Conservation (phyloP, 495 filamentous ascomycete species). For the Xylaria curta region DNA sequence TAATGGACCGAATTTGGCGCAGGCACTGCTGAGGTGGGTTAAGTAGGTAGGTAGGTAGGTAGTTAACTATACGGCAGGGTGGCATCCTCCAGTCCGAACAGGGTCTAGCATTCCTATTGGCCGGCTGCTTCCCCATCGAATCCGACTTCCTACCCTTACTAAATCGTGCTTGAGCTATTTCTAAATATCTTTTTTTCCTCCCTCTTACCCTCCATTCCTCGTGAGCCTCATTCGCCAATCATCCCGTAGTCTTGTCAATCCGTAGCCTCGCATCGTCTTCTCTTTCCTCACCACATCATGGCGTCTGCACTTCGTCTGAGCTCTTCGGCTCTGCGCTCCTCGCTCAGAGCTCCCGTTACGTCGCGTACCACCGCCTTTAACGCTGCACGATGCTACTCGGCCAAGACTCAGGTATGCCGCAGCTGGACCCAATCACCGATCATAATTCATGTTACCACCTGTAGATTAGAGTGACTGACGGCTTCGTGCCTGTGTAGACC, state of each 20-base stretch:
- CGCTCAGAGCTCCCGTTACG: slow-evolving; percentile 65
- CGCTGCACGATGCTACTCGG: slow-evolving; percentile 86
- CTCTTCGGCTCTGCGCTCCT: slow-evolving; percentile 75
- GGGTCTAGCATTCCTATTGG: slow-evolving; percentile 18
- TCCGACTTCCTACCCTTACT: slow-evolving; percentile 25
- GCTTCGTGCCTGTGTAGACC: slow-evolving; percentile 62
- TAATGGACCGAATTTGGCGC: slow-evolving; percentile 5
- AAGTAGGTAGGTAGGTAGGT: too few relatives aligned
- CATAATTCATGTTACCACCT: slow-evolving; percentile 10
- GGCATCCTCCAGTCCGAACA: slow-evolving; percentile 25
- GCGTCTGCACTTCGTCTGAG: slow-evolving; percentile 79
- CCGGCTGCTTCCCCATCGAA: slow-evolving; percentile 18
- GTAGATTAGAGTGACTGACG: slow-evolving; percentile 5
- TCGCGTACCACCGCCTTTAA: slow-evolving; percentile 75
- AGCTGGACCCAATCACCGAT: slow-evolving; percentile 25
- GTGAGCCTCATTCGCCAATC: slow-evolving; percentile 36
- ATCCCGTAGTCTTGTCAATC: slow-evolving; percentile 32
- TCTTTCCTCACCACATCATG: slow-evolving; percentile 60
- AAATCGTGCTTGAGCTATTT: slow-evolving; percentile 37
- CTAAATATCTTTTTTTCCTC: slow-evolving; percentile 43
- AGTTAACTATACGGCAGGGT: neutral
- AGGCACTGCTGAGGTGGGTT: too few relatives aligned
- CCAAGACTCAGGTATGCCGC: slow-evolving; percentile 79
- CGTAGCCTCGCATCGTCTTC: slow-evolving; percentile 33
- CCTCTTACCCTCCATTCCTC: slow-evolving; percentile 35